Evolutionary conservation across 106 monocot genomes (phyloP).

Genomic region (Acorus calamus): DNA sequence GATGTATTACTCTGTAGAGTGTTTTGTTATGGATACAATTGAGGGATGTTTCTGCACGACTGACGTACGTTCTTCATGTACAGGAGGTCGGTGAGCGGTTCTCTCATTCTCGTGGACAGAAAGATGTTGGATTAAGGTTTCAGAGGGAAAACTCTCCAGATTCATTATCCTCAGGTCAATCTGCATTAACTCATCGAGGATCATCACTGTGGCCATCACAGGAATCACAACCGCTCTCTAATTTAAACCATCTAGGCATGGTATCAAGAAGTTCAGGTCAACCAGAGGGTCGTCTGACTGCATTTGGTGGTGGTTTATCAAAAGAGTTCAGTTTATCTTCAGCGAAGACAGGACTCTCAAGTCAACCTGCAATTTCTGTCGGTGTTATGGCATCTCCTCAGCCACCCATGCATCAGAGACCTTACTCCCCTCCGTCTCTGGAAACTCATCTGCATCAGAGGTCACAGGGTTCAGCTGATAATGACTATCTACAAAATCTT

Average conservation of each 20-base stretch:
- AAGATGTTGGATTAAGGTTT: slow-evolving; percentile 20
- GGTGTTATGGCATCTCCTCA: neutral
- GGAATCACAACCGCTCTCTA: slow-evolving; percentile 13
- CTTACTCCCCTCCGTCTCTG: no score
- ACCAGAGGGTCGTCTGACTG: slow-evolving; percentile 13
- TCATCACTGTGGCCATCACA: slow-evolving; percentile 22
- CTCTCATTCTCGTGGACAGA: slow-evolving; percentile 17
- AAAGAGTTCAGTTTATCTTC: slow-evolving; percentile 20
- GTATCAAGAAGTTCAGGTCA: slow-evolving; percentile 30
- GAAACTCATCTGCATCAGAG: no score
- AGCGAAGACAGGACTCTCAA: slow-evolving; percentile 14
- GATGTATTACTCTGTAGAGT: no score
- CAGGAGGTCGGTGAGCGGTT: slow-evolving; percentile 46
- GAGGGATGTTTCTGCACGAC: no score
- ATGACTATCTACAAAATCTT: slow-evolving; percentile 10
- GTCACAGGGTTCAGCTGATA: slow-evolving; percentile 11
- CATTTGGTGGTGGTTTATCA: slow-evolving; percentile 23
- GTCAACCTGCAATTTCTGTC: neutral
- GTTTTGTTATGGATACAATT: no score
- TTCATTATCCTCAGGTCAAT: slow-evolving; percentile 8
- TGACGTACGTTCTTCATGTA: neutral
- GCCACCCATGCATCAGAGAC: no score
- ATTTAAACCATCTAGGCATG: slow-evolving; percentile 1
- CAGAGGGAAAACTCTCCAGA: slow-evolving; percentile 23
- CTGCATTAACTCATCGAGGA: slow-evolving; percentile 7